Base-by-base conservation (phyloP, 768 basidiomycete species). In the Lyophyllum decastes region DNA sequence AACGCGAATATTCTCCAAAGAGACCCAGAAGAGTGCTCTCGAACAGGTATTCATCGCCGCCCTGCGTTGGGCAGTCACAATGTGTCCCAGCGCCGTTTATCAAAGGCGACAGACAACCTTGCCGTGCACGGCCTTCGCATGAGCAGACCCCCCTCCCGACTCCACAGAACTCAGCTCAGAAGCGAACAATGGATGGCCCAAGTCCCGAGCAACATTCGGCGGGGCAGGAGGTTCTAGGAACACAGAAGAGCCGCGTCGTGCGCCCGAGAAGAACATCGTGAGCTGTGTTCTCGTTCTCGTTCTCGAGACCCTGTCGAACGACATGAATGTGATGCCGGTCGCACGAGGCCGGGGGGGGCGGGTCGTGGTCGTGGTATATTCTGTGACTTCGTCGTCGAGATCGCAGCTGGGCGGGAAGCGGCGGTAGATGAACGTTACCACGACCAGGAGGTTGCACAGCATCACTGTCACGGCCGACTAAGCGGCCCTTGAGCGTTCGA, bases 401-500 rank as follows among this genome's bases (percentile, higher is more conserved):
- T 58, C 61, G 22, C 40, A 34, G n/a, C 52, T 58, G 9, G 54
- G 61, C 9, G 57, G 59, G 9, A 61, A 21, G 25, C 45, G 57
- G 24, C 66, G 61, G 49, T 64, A 68, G 6, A 62, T 17, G 24
- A 51, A 57, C 14, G 65, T 63, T 17, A 63, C 59, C 21, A 68
- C 14, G 19, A 68, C 65, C 4, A 58, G 52, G 11, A 64, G 55
- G 38, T 64, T 63, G 25, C 64, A 63, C 19, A 64, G 38, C 22
- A 68, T 49, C 2, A 66, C 46, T 2, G 63, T 58, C 46, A 66
- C 35, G 6, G 35, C 35, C 16, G 35, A 11, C 35, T 38, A 38
- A 38, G 14, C 35, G 16, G 16, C 5, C 11, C 11, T 33, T 33
- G 30, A 33, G 30, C 30, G 11, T 33, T 33, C 30, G 30, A 33